Evolutionary conservation across 345 rosid genomes (phyloP).

Genomic region (Pistacia atlantica): DNA sequence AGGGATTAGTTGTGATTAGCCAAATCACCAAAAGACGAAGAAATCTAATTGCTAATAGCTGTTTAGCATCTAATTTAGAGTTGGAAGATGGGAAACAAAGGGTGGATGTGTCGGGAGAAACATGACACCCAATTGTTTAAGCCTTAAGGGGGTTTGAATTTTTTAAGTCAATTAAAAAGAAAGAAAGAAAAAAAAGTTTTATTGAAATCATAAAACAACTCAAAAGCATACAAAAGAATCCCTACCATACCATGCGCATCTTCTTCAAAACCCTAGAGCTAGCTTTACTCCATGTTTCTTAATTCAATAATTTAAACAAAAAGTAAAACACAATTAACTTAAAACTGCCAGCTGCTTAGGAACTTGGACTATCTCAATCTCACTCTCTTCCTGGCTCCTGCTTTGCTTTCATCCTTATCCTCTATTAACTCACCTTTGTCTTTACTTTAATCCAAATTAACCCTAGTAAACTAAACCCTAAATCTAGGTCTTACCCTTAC

Average conservation of each 20-base stretch:
- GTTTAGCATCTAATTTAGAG: constrained; percentile 33
- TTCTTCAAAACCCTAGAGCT: constrained; percentile 16
- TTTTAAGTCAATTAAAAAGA: no score
- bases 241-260: constrained; percentile 40
- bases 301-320: constrained; percentile 21
- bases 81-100: constrained; percentile 58
- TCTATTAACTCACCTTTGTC: constrained; percentile 23
- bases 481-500: not conserved
- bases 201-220: constrained; percentile 39
- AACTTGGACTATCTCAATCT: not conserved
- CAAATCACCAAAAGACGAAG: constrained; percentile 17
- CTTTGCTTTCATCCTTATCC: constrained; percentile 52
- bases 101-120: constrained; percentile 52
- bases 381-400: not conserved
- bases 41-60: constrained; percentile 18
- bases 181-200: not conserved
- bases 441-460: constrained; percentile 29
- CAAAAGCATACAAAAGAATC: constrained; percentile 48
- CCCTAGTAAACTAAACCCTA: constrained; percentile 21
- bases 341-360: constrained; percentile 21
- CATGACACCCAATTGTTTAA: constrained; percentile 49
- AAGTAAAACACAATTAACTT: constrained; percentile 22
- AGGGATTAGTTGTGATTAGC: constrained; percentile 24
- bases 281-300: constrained; percentile 3
- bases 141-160: not conserved